A percentile compares a stretch with the other conserved stretches of the same genome.
Evolutionary conservation across 1,284 basidiomycete genomes (phyloP).

Genomic region (Paramarasmius palmivorus): DNA sequence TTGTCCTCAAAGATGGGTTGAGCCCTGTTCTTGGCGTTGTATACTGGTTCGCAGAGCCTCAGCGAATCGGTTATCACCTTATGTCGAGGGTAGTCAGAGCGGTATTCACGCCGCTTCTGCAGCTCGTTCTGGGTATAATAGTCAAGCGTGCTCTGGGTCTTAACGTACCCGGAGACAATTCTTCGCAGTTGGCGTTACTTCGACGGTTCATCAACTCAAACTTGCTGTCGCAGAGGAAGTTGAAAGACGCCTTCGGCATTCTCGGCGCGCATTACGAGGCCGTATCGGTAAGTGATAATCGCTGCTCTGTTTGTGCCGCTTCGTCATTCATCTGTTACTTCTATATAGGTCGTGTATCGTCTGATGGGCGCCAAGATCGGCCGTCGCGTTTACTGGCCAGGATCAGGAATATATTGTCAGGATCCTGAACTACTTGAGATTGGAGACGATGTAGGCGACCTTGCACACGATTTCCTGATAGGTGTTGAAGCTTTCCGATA

Average conservation of each 20-base stretch:
- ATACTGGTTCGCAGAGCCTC: slow-evolving; percentile 41
- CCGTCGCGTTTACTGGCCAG: slow-evolving; percentile 47
- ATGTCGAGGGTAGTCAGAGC: slow-evolving; percentile 37
- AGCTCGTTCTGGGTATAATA: slow-evolving; percentile 37
- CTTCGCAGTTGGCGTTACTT: slow-evolving; percentile 32
- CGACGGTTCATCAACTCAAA: slow-evolving; percentile 38
- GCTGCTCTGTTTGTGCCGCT: background rate
- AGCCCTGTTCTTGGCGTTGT: slow-evolving; percentile 40
- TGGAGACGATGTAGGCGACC: slow-evolving; percentile 34
- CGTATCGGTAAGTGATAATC: slow-evolving; percentile 31
- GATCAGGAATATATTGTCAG: slow-evolving; percentile 41
- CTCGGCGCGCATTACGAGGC: slow-evolving; percentile 44
- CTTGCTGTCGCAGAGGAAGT: slow-evolving; percentile 34
- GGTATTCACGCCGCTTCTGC: slow-evolving; percentile 36
- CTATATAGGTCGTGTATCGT: slow-evolving; percentile 34
- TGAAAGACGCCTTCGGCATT: slow-evolving; percentile 38
- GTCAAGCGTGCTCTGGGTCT: slow-evolving; percentile 41
- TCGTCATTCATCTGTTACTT: background rate
- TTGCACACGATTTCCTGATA: background rate
- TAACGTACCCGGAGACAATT: slow-evolving; percentile 29
- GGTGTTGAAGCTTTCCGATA: background rate
- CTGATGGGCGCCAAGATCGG: slow-evolving; percentile 49
- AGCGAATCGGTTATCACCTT: slow-evolving; percentile 38
- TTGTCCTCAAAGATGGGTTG: slow-evolving; percentile 24
- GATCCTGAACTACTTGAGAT: slow-evolving; percentile 48